Evolutionary conservation across 805 yeast genomes (phyloP), one percentile per base, ranked within the genome.

Genomic region (Wickerhamiella slavikovae): DNA sequence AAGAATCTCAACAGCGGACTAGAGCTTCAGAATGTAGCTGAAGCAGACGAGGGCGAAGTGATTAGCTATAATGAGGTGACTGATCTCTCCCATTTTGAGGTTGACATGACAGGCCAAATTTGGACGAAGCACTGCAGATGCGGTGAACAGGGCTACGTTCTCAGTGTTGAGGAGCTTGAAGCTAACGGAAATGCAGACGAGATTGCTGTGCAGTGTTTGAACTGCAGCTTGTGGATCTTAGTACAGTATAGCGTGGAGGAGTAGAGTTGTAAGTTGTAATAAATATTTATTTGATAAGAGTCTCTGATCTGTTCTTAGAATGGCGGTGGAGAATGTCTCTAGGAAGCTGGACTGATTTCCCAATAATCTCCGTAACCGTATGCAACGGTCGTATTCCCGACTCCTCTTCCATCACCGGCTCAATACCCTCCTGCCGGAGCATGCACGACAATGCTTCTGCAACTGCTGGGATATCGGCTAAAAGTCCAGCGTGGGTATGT

Each of bases 211-310:
- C 93, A 83, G 43, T 85, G 96, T 47, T 46, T 54, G 9, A 70
- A 76, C 19, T 85, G 96, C 48, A 77, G 92, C 47, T 47, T 82
- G 18, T 85, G 94, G 93, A 51, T 85, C 16, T 68, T 68, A 29
- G 82, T 85, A 2, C 62, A 59, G 38, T 78, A 72, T 43, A 38
- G 44, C 1, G 49, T 42, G 4, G 48, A 43, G 25, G 38, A 6
- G 9, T 18, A 35, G 20, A 19, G 19, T 17, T 15, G 18, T 4
- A 13, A n/a, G n/a, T n/a, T n/a, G n/a, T n/a, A n/a, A n/a, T n/a
- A n/a, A n/a, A n/a, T n/a, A n/a, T n/a, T n/a, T n/a, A n/a, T n/a
- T n/a, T n/a, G n/a, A n/a, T n/a, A n/a, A n/a, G n/a, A n/a, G n/a
- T n/a, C n/a, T n/a, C n/a, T n/a, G n/a, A n/a, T n/a, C n/a, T n/a